These are phyloP conservation scores for Alternaria novae-zelandiae DNA, from an alignment of 2,329 filamentous ascomycete genomes.

Conservation along the genomic window DNA sequence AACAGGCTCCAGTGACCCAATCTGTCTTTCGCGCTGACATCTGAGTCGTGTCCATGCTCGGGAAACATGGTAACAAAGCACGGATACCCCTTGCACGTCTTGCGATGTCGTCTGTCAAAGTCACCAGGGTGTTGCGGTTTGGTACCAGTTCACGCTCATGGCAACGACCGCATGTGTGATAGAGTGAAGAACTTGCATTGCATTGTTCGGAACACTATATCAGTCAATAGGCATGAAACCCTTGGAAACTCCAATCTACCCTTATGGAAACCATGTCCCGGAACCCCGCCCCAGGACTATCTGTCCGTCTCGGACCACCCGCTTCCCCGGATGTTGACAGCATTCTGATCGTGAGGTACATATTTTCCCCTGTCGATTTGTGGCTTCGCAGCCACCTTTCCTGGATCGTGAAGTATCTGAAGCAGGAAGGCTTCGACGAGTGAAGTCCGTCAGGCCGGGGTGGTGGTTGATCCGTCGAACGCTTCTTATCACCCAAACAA, in stretches of 20 bases:
- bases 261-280: not conserved
- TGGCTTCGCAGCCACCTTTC: not conserved
- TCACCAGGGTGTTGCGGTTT: slow-evolving; percentile 28
- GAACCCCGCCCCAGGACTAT: not conserved
- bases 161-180: slow-evolving; percentile 30
- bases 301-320: not conserved
- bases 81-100: slow-evolving; percentile 40
- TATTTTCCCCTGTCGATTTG: not conserved
- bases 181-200: slow-evolving; percentile 28
- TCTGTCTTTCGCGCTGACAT: slow-evolving; percentile 13
- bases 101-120: slow-evolving; percentile 26
- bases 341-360: not conserved
- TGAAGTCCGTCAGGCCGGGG: not conserved
- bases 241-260: slow-evolving; percentile 9
- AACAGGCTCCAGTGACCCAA: not conserved
- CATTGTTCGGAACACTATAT: slow-evolving; percentile 32
- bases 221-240: slow-evolving; percentile 22
- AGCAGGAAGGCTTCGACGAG: not conserved
- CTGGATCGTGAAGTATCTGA: not conserved
- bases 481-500: not conserved
- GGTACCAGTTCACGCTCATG: slow-evolving; percentile 23
- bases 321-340: not conserved
- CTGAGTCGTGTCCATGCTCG: slow-evolving; percentile 27
- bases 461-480: not conserved
- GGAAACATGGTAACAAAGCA: slow-evolving; percentile 27